Evolutionary conservation across 129 eudicot genomes (phyloP).

Genomic region (Helichrysum umbraculigerum): DNA sequence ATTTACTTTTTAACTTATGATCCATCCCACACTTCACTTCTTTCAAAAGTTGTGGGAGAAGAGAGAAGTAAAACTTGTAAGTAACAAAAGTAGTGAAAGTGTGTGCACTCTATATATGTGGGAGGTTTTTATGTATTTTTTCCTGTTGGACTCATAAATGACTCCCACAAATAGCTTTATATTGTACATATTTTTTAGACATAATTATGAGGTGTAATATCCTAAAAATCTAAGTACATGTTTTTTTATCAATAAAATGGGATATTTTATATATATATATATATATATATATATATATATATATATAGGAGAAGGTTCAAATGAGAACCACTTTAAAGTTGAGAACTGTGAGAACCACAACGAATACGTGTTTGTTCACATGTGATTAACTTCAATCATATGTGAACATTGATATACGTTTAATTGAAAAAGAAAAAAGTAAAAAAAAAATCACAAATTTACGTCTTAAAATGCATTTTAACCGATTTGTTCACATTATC

Average conservation of each 20-base stretch:
- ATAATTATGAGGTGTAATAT: background rate
- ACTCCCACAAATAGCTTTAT: background rate
- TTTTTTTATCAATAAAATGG: background rate
- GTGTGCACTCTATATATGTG: background rate
- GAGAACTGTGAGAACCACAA: no score
- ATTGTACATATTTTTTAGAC: background rate
- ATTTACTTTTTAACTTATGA: constrained; percentile 30
- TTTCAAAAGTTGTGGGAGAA: constrained; percentile 26
- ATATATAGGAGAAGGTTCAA: no score
- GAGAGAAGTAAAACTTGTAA: constrained; percentile 2
- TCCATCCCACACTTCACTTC: constrained; percentile 35
- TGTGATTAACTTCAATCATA: no score
- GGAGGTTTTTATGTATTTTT: constrained; percentile 14
- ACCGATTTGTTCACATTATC: no score
- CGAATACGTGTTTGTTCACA: no score
- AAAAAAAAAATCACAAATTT: no score
- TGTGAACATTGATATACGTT: no score
- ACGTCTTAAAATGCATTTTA: no score
- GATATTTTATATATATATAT: no score
- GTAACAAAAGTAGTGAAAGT: constrained; percentile 19
- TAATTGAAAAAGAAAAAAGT: no score
- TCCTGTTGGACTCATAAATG: background rate
- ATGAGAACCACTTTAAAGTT: no score
- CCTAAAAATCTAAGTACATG: background rate
- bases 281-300: no score